These are phyloP conservation scores for Neonectria sp. DNA, from an alignment of 2,329 filamentous ascomycete genomes.

Conservation along the genomic window DNA sequence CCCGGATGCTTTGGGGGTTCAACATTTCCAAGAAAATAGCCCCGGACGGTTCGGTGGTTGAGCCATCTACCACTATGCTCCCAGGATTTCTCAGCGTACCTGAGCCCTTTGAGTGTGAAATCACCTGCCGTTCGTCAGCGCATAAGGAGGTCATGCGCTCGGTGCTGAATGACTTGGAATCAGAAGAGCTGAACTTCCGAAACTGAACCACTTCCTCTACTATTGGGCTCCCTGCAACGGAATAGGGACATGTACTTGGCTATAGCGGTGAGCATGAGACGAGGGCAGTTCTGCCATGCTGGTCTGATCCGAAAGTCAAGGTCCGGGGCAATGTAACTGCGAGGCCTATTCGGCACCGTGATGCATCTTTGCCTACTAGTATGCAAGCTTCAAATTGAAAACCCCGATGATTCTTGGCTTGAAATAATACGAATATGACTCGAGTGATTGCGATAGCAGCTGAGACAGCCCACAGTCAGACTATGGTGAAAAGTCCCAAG, in stretches of 20 bases:
- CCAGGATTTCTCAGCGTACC: slow-evolving; percentile 31
- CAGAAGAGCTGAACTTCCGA: slow-evolving; percentile 11
- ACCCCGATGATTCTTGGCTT: neutral
- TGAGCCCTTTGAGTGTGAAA: slow-evolving; percentile 27
- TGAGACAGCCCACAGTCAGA: neutral
- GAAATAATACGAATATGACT: neutral
- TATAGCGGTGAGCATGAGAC: no score
- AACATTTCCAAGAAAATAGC: slow-evolving; percentile 24
- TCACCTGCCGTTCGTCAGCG: slow-evolving; percentile 19
- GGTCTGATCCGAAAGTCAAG: no score
- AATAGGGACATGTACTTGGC: neutral
- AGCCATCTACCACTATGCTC: slow-evolving; percentile 29
- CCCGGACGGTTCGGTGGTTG: slow-evolving; percentile 12
- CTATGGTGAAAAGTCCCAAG: neutral
- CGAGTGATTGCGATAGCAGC: neutral
- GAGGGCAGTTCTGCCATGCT: no score
- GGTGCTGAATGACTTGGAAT: neutral
- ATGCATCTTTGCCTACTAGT: neutral
- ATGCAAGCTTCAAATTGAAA: neutral
- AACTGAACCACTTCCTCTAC: neutral
- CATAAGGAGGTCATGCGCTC: slow-evolving; percentile 6
- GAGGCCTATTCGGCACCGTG: neutral
- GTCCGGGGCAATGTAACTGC: neutral
- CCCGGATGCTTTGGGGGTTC: slow-evolving; percentile 31
- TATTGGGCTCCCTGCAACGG: neutral